phyloP scores from a whole-genome alignment of 2,329 filamentous ascomycete genomes.

The Cyclaneusma minus region DNA sequence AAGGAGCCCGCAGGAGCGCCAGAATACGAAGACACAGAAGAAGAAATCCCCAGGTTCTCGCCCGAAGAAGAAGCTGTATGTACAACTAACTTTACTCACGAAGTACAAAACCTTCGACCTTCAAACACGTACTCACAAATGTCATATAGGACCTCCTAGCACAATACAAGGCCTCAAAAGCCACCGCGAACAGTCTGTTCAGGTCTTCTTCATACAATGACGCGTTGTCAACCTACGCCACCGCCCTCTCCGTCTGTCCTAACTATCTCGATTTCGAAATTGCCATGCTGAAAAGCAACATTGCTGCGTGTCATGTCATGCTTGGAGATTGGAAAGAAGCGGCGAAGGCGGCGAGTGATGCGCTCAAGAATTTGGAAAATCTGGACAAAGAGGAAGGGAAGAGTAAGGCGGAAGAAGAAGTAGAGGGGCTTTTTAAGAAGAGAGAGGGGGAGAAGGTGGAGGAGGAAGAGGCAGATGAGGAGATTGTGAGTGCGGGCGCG shows the following conservation, averaged over 20 bases:
- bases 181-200: conserved; percentile 69
- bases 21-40: conserved; percentile 10
- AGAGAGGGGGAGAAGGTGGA: conserved; percentile 18
- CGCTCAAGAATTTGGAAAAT: conserved; percentile 57
- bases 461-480: conserved; percentile 35
- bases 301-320: conserved; percentile 78
- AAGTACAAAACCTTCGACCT: neutral
- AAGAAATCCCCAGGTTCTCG: conserved; percentile 20
- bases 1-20: too few species aligned
- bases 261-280: conserved; percentile 78
- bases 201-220: conserved; percentile 52
- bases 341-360: conserved; percentile 54
- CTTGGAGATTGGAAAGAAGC: conserved; percentile 75
- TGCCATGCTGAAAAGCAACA: conserved; percentile 76
- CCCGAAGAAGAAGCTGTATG: conserved; percentile 26
- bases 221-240: conserved; percentile 70
- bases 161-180: conserved; percentile 37
- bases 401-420: conserved; percentile 8
- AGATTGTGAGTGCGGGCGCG: conserved; percentile 44
- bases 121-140: neutral
- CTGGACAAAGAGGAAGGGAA: conserved; percentile 24
- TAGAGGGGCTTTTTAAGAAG: conserved; percentile 9
- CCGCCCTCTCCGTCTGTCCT: conserved; percentile 64
- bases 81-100: conserved; percentile 2
- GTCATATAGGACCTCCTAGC: conserved; percentile 1